phyloP scores from a whole-genome alignment of 495 filamentous ascomycete species.

The Daldinia childiae region DNA sequence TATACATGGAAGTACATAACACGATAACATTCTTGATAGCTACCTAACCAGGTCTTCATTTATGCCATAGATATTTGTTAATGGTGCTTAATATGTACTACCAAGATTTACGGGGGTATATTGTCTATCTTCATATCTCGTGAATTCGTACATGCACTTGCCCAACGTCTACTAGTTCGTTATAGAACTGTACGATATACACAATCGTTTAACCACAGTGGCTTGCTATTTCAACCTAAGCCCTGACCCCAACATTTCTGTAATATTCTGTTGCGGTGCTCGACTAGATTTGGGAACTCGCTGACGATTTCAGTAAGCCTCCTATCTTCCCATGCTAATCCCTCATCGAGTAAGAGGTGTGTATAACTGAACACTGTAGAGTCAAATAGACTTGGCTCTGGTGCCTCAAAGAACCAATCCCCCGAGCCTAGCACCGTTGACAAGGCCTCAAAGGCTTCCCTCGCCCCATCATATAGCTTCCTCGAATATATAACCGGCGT shows the following conservation, averaged over 20 bases:
- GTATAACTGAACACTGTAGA: constrained; percentile 91
- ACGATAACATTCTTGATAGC: neutral
- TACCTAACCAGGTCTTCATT: neutral
- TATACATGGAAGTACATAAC: neutral
- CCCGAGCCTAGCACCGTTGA: constrained; percentile 71
- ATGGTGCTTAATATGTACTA: neutral
- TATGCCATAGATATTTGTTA: neutral
- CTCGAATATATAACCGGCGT: constrained; percentile 64
- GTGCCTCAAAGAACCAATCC: constrained; percentile 52
- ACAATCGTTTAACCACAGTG: no score
- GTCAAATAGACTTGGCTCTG: constrained; percentile 78
- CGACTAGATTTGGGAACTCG: constrained; percentile 48
- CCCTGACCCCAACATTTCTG: constrained; percentile 43
- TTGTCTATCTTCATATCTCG: neutral
- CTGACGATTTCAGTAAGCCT: constrained; percentile 28
- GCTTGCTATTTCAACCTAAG: neutral
- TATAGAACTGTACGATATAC: neutral
- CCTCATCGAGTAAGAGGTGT: constrained; percentile 74
- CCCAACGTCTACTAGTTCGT: neutral
- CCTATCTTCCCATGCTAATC: constrained; percentile 64
- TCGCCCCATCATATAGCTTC: constrained; percentile 72
- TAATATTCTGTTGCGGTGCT: constrained; percentile 48
- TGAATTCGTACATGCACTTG: neutral
- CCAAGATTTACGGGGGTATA: neutral
- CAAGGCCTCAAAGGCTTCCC: constrained; percentile 78